Evolutionary conservation across 2,329 filamentous ascomycete species (phyloP).

Genomic region (Nectriaceae sp.): DNA sequence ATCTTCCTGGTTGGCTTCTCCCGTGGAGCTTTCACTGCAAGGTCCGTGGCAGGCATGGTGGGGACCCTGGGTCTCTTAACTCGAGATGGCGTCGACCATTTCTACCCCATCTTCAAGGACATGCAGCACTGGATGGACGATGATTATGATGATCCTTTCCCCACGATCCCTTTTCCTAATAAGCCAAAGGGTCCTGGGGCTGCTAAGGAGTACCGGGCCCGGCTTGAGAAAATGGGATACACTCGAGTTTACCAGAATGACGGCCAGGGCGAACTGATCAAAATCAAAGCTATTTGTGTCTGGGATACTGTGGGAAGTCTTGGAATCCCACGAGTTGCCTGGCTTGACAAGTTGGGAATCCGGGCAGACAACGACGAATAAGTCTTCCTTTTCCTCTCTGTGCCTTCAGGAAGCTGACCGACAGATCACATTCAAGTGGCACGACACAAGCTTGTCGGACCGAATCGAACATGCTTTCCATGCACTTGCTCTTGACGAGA

Average conservation of each 20-base stretch:
- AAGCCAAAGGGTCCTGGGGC: conserved; percentile 50
- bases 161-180: conserved; percentile 46
- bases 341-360: conserved; percentile 50
- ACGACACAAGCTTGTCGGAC: conserved; percentile 54
- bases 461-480: conserved; percentile 61
- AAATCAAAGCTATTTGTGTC: conserved; percentile 48
- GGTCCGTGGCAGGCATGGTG: conserved; percentile 58
- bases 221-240: conserved; percentile 44
- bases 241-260: conserved; percentile 45
- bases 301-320: conserved; percentile 48
- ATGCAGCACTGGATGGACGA: conserved; percentile 54
- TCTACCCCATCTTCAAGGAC: conserved; percentile 58
- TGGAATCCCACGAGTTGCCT: conserved; percentile 47
- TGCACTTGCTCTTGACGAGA: conserved; percentile 60
- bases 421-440: conserved; percentile 48
- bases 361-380: conserved; percentile 48
- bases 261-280: conserved; percentile 46
- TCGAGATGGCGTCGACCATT: conserved; percentile 53
- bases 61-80: conserved; percentile 53
- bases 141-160: conserved; percentile 49
- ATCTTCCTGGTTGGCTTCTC: conserved; percentile 60
- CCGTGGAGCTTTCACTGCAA: conserved; percentile 58
- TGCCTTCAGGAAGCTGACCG: conserved; percentile 30
- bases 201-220: conserved; percentile 43
- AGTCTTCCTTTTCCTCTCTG: conserved; percentile 28